Evolutionary conservation across 2,329 filamentous ascomycete genomes (phyloP).

Genomic region (Neonectria faginata): DNA sequence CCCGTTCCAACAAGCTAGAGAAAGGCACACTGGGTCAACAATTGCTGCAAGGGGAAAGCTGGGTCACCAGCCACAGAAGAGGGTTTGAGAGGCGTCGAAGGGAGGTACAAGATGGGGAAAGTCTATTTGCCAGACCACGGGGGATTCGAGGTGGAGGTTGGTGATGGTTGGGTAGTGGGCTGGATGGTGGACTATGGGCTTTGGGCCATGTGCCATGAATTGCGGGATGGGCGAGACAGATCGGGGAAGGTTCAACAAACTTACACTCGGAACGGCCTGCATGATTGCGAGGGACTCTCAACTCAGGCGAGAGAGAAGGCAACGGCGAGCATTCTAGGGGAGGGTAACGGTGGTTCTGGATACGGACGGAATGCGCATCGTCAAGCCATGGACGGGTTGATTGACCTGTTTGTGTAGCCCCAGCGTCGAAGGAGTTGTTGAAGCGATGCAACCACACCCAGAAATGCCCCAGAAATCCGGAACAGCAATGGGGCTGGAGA

Average conservation of each 20-base stretch:
- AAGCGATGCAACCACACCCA: constrained; percentile 28
- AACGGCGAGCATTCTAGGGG: constrained; percentile 52
- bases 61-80: constrained; percentile 36
- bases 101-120: constrained; percentile 39
- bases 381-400: constrained; percentile 44
- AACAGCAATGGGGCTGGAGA: constrained; percentile 4
- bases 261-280: constrained; percentile 66
- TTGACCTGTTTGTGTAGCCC: constrained; percentile 33
- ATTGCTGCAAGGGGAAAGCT: constrained; percentile 38
- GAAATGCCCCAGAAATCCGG: constrained; percentile 15
- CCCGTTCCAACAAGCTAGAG: constrained; percentile 70
- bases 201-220: constrained; percentile 1
- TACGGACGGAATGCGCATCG: constrained; percentile 47
- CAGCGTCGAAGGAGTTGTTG: constrained; percentile 15
- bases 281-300: constrained; percentile 58
- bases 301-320: constrained; percentile 53
- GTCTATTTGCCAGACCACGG: constrained; percentile 40
- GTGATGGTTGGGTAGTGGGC: constrained; percentile 35
- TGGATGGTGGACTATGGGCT: constrained; percentile 10
- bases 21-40: constrained; percentile 38
- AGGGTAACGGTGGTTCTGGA: constrained; percentile 45
- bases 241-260: constrained; percentile 46
- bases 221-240: constrained; percentile 22
- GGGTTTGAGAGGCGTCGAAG: constrained; percentile 35
- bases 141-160: constrained; percentile 39